phyloP scores from a whole-genome alignment of 805 yeast species.

The Pichia thaimueangensis region DNA sequence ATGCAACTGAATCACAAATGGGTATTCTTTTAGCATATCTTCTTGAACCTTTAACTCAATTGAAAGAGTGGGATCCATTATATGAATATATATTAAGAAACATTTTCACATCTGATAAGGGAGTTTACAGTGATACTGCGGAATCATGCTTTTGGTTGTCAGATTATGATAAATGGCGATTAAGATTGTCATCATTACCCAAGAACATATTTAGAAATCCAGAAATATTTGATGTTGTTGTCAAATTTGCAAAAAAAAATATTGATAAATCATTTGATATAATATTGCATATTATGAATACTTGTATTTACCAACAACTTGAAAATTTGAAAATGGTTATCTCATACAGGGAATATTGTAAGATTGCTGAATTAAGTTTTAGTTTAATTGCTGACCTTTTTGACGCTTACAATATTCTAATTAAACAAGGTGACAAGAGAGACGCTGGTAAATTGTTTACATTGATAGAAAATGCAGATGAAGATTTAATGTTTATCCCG shows the following conservation, averaged over 20 bases:
- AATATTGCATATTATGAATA: neutral
- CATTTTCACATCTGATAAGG: constrained; percentile 4
- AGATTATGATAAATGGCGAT: constrained; percentile 9
- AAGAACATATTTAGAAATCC: constrained; percentile 2
- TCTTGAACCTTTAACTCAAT: constrained; percentile 4
- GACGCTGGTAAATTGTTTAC: constrained; percentile 9
- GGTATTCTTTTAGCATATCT: neutral
- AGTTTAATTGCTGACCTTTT: neutral
- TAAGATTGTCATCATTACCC: constrained; percentile 6
- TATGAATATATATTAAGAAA: neutral
- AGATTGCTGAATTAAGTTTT: neutral
- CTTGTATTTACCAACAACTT: constrained; percentile 1
- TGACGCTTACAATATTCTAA: neutral
- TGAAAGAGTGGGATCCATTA: constrained; percentile 2
- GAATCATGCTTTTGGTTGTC: constrained; percentile 11
- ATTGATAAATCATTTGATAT: neutral
- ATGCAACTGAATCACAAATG: neutral
- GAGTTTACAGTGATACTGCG: neutral
- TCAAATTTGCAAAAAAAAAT: neutral
- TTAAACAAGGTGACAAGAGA: neutral
- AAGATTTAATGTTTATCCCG: constrained; percentile 7
- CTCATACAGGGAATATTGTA: neutral
- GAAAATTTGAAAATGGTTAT: neutral
- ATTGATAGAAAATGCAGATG: constrained; percentile 11
- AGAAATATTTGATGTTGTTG: neutral